Evolutionary conservation across 164 flowering plant genomes (phyloP).

Genomic region (Sedum album): DNA sequence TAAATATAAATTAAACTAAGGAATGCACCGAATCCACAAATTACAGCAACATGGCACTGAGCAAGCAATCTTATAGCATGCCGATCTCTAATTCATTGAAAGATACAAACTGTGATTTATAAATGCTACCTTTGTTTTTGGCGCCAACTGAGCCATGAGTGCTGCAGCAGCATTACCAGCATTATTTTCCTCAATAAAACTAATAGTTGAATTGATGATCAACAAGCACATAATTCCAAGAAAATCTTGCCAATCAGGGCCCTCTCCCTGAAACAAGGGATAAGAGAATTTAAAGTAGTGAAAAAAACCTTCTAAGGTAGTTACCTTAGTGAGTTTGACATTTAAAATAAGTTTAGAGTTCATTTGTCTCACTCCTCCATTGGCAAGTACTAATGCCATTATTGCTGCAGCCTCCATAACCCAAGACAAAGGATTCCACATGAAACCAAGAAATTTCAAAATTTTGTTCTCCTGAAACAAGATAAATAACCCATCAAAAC

Average conservation of each 20-base stretch:
- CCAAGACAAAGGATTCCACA: slow-evolving; percentile 95
- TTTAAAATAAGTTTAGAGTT: neutral
- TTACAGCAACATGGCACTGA: neutral
- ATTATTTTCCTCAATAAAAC: slow-evolving; percentile 86
- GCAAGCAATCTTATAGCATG: neutral
- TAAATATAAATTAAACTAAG: neutral
- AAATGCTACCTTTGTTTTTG: slow-evolving; percentile 55
- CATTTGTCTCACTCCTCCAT: slow-evolving; percentile 69
- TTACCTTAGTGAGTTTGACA: neutral
- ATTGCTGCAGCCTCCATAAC: slow-evolving; percentile 81
- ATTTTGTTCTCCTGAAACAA: slow-evolving; percentile 74
- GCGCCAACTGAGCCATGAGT: slow-evolving; percentile 80
- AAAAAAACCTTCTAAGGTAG: too few species aligned
- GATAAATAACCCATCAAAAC: neutral
- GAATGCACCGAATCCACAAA: neutral
- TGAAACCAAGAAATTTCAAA: slow-evolving; percentile 75
- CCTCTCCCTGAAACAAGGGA: slow-evolving; percentile 48
- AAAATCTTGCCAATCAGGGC: slow-evolving; percentile 84
- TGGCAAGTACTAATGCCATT: slow-evolving; percentile 81
- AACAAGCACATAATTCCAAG: slow-evolving; percentile 66
- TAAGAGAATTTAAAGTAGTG: neutral
- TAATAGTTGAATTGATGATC: slow-evolving; percentile 71
- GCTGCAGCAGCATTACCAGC: slow-evolving; percentile 89
- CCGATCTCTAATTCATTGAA: neutral
- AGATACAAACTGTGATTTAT: neutral